Evolutionary conservation across 495 filamentous ascomycete genomes (phyloP).

Genomic region (Annulohypoxylon moriforme): DNA sequence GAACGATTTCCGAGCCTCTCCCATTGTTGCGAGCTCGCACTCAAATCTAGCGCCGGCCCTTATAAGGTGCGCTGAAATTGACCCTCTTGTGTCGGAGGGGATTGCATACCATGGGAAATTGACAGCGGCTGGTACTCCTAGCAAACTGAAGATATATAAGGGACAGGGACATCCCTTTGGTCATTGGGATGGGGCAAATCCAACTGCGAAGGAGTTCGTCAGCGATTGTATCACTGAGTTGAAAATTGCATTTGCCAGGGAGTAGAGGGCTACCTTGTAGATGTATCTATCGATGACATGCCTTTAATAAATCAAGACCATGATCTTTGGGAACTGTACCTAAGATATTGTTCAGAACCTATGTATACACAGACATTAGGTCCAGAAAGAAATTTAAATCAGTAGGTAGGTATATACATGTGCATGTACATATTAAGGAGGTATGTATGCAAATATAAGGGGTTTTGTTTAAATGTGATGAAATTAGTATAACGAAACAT

Average conservation of each 20-base stretch:
- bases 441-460: too few relatives aligned
- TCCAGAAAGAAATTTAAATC: too few relatives aligned
- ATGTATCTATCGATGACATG: neutral
- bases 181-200: slow-evolving; percentile 51
- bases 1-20: slow-evolving; percentile 50
- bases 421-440: too few relatives aligned
- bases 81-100: slow-evolving; percentile 51
- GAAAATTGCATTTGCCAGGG: slow-evolving; percentile 43
- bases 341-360: too few relatives aligned
- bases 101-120: slow-evolving; percentile 52
- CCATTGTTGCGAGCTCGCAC: slow-evolving; percentile 51
- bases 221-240: slow-evolving; percentile 48
- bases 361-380: too few relatives aligned
- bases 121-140: slow-evolving; percentile 46
- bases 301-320: too few relatives aligned
- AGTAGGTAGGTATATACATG: too few relatives aligned
- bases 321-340: too few relatives aligned
- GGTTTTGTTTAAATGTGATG: too few relatives aligned
- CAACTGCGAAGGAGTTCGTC: slow-evolving; percentile 49
- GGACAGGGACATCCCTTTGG: slow-evolving; percentile 53
- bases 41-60: slow-evolving; percentile 49
- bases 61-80: slow-evolving; percentile 50
- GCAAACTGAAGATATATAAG: slow-evolving; percentile 52
- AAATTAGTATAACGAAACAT: too few relatives aligned
- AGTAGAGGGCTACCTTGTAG: neutral